Conservation (phyloP, 1,284 basidiomycete species). For the Phlebopus sp. region DNA sequence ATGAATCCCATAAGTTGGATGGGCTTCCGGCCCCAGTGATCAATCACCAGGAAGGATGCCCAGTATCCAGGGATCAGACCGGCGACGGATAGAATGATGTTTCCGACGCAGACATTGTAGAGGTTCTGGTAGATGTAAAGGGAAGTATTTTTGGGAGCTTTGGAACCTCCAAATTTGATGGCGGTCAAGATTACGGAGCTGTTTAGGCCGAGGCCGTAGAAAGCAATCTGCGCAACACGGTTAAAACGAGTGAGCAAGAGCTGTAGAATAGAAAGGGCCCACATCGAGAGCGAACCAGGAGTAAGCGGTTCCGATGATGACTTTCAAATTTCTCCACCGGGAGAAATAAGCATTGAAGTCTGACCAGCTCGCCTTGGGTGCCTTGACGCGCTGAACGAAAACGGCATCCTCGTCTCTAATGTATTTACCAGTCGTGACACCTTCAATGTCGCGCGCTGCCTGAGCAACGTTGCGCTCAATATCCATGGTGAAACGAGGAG, state of each 20-base stretch:
- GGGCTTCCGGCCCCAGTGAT: constrained; percentile 49
- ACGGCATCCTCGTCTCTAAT: constrained; percentile 41
- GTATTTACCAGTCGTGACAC: constrained; percentile 44
- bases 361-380: constrained; percentile 43
- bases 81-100: constrained; percentile 47
- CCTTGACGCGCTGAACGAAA: constrained; percentile 39
- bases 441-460: constrained; percentile 51
- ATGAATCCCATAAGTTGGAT: constrained; percentile 62
- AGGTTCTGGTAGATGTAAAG: constrained; percentile 29
- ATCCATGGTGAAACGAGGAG: constrained; percentile 71
- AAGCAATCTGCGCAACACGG: constrained; percentile 45
- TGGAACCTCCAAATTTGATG: constrained; percentile 31
- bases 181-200: constrained; percentile 42
- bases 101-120: constrained; percentile 32
- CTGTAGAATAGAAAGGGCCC: constrained; percentile 14
- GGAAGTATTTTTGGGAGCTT: constrained; percentile 16
- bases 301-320: constrained; percentile 47
- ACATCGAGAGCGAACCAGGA: constrained; percentile 68
- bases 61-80: constrained; percentile 55
- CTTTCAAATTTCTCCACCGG: constrained; percentile 43
- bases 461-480: constrained; percentile 61
- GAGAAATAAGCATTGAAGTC: constrained; percentile 51
- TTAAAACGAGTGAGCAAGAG: constrained; percentile 1
- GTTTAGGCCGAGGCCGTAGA: constrained; percentile 64
- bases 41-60: constrained; percentile 47